phyloP scores from a whole-genome alignment of 768 basidiomycete species.

The Coprinopsis sp. region DNA sequence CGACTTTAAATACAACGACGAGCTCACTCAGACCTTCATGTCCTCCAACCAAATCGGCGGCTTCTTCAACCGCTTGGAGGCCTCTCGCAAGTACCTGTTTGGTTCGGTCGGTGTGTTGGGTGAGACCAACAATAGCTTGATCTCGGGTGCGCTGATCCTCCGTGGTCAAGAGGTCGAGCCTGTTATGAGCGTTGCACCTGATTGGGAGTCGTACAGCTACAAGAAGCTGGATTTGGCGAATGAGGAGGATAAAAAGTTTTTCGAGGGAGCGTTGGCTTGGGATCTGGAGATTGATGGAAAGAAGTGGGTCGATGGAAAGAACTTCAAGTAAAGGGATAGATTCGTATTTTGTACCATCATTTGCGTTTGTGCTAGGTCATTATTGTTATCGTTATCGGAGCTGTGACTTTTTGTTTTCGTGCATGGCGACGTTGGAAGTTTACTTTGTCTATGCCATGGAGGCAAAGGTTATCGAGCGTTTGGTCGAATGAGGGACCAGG shows the following conservation, averaged over 20 bases:
- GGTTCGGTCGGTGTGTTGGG: constrained; percentile 92
- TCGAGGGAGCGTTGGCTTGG: constrained; percentile 92
- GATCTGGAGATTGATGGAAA: constrained; percentile 85
- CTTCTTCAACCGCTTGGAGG: constrained; percentile 98
- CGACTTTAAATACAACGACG: constrained; percentile 95
- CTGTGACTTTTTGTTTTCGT: too few relatives aligned
- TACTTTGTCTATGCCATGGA: too few relatives aligned
- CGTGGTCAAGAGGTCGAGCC: constrained; percentile 73
- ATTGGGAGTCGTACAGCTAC: constrained; percentile 87
- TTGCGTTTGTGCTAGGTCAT: too few relatives aligned
- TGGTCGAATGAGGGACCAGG: too few relatives aligned
- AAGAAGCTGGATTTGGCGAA: constrained; percentile 71
- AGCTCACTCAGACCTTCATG: constrained; percentile 92
- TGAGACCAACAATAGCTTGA: constrained; percentile 66
- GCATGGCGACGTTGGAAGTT: too few relatives aligned
- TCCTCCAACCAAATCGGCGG: constrained; percentile 90
- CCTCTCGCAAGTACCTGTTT: constrained; percentile 94
- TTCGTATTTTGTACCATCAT: not conserved
- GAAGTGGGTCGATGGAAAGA: constrained; percentile 89
- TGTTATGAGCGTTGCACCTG: constrained; percentile 78
- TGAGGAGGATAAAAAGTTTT: constrained; percentile 78
- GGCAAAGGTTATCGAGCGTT: too few relatives aligned
- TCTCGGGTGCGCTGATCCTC: constrained; percentile 76
- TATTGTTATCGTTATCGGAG: too few relatives aligned
- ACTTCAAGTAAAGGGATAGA: constrained; percentile 62